Base-by-base conservation (phyloP, 257 asterid species). In the Fraxinus anomala region DNA sequence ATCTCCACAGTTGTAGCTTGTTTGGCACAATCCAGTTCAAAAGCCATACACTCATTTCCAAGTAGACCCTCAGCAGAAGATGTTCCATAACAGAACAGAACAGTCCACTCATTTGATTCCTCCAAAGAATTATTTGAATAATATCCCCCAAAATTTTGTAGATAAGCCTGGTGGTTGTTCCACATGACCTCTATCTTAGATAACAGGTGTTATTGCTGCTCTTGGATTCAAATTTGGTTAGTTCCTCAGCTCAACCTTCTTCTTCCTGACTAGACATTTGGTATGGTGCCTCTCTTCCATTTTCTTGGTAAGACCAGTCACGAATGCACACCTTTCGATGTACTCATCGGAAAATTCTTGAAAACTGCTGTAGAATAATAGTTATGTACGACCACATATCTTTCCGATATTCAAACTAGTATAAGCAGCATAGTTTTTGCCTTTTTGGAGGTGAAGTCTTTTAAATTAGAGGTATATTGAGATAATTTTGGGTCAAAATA, bases 271-370 rank as follows among this genome's bases (percentile, higher is more conserved):
- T 61, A 91, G 82, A 97, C 97, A 91, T 76, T 92, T 92, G 0
- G 97, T 90, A 77, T 95, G 99, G 91, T 90, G 98, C 79, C 89
- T 90, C 82, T 87, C 94, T 84, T 95, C 98, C 99, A 95, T 95
- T 82, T 93, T 93, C 81, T 83, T 83, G 54, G 85, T 66, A 36
- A 95, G 97, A 17, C 96, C 96, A 80, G 78, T 70, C 80, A 85
- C 96, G 49, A 95, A 95, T 30, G 96, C 85, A 69, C 93, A 84
- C 80, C 89, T 91, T 83, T 80, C 90, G 71, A 95, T 91, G 47
- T 44, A 85, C 54, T 81, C 86, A 88, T 95, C 97, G 9, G 98
- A 97, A 85, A 79, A 95, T 83, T 90, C 98, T 31, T 59, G 87
- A 85, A 68, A 95, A 95, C 80, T 90, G 97, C 85, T 93, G 99